Percentiles rank a stretch among this genome's conserved stretches.
phyloP scores from a whole-genome alignment of 495 filamentous ascomycete species.

The Xylaria palmicola region DNA sequence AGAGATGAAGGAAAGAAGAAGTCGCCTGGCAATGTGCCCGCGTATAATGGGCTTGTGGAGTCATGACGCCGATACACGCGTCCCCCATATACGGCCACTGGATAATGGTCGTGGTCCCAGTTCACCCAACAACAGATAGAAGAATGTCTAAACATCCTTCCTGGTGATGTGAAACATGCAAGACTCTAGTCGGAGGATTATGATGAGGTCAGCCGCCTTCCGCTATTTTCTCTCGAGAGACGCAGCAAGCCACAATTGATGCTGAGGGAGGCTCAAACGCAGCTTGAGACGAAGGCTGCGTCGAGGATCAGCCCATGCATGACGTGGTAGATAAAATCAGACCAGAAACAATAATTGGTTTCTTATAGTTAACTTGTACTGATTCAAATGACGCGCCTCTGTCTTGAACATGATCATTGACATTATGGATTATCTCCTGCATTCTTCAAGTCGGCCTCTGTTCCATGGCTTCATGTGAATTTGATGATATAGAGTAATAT shows the following conservation, averaged over 20 bases:
- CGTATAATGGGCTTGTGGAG: too few species aligned
- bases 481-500: background rate
- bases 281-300: constrained; percentile 10
- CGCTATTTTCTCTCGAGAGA: too few species aligned
- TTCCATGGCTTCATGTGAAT: background rate
- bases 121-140: background rate
- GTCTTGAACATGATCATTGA: background rate
- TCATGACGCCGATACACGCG: too few species aligned
- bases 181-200: background rate
- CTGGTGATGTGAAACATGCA: background rate
- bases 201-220: too few species aligned
- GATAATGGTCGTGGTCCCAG: background rate
- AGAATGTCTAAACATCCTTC: background rate
- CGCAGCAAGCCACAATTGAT: too few species aligned
- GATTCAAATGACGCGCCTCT: background rate
- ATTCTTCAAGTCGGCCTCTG: too few species aligned
- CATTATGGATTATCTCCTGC: background rate
- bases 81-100: too few species aligned
- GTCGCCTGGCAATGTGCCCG: too few species aligned
- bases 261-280: constrained; percentile 9
- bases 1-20: too few species aligned
- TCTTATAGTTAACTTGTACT: background rate
- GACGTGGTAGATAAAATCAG: background rate
- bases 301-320: constrained; percentile 4
- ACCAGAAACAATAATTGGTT: background rate